Evolutionary conservation across 2,329 filamentous ascomycete genomes (phyloP).

Genomic region (Ceratocystis eucalypticola): DNA sequence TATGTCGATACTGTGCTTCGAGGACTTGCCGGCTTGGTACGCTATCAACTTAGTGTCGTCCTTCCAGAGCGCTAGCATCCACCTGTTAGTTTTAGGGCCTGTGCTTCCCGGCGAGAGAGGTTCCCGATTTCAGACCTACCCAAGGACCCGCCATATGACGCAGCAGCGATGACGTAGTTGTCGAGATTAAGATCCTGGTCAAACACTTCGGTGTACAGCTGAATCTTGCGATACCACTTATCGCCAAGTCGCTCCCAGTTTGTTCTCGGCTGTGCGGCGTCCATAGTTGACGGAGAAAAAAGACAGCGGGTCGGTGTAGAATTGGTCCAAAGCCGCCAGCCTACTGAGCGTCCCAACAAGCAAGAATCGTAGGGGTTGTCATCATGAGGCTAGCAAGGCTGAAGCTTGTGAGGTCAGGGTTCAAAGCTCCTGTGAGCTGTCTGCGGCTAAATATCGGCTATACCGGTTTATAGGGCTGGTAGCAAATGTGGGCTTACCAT

Average conservation of each 20-base stretch:
- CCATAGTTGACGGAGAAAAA: slow-evolving; percentile 31
- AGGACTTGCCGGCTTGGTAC: slow-evolving; percentile 55
- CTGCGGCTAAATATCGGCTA: slow-evolving; percentile 10
- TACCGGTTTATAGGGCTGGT: neutral
- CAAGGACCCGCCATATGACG: slow-evolving; percentile 84
- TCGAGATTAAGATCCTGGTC: slow-evolving; percentile 88
- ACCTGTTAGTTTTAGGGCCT: neutral
- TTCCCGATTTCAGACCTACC: slow-evolving; percentile 41
- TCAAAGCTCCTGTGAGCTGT: neutral
- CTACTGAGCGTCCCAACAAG: neutral
- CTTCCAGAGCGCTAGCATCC: slow-evolving; percentile 61
- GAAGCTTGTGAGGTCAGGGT: neutral
- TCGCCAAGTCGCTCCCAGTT: slow-evolving; percentile 92
- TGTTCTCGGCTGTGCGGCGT: slow-evolving; percentile 54
- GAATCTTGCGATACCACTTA: slow-evolving; percentile 87
- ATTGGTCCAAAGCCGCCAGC: neutral
- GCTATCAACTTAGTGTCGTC: slow-evolving; percentile 75
- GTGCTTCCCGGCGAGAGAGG: slow-evolving; percentile 1
- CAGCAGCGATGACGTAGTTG: slow-evolving; percentile 82
- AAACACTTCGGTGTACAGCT: slow-evolving; percentile 86
- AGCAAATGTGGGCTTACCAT: neutral
- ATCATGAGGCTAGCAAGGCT: neutral
- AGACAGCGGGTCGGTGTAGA: neutral
- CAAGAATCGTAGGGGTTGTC: neutral
- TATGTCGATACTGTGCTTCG: slow-evolving; percentile 79